Evolutionary conservation across 176 grass and related monocot genomes (phyloP).

Genomic region (Stipa capillata): DNA sequence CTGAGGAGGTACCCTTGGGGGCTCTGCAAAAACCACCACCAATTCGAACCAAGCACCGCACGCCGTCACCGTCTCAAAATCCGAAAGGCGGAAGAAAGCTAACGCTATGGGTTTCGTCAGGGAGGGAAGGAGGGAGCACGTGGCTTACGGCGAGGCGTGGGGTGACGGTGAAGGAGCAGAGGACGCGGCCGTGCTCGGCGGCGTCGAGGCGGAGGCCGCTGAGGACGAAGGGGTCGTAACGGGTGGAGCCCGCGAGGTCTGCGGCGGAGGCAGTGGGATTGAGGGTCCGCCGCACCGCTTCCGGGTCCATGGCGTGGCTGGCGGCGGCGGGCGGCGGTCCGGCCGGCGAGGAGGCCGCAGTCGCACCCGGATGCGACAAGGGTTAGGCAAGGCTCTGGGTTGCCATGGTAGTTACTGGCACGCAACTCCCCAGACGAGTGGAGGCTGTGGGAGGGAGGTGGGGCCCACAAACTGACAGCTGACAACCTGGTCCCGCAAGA

Average conservation of each 20-base stretch:
- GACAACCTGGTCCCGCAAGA: background rate
- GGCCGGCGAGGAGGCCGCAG: background rate
- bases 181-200: slow-evolving; percentile 49
- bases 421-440: background rate
- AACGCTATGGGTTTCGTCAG: background rate
- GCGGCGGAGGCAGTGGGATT: background rate
- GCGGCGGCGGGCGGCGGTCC: background rate
- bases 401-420: background rate
- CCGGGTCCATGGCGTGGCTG: slow-evolving; percentile 38
- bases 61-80: background rate
- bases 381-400: too few relatives aligned
- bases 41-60: background rate
- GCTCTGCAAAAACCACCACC: slow-evolving; percentile 30
- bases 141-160: slow-evolving; percentile 40
- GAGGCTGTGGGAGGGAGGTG: background rate
- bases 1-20: slow-evolving; percentile 40
- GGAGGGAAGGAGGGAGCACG: background rate
- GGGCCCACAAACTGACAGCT: background rate
- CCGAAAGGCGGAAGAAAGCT: background rate
- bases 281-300: slow-evolving; percentile 44
- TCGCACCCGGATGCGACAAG: background rate
- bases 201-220: slow-evolving; percentile 36
- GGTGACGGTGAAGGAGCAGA: slow-evolving; percentile 61
- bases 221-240: slow-evolving; percentile 43
- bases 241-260: background rate